Percentiles rank a stretch among this genome's conserved stretches.
Conservation (phyloP, 495 filamentous ascomycete genomes). For the Letharia lupina region DNA sequence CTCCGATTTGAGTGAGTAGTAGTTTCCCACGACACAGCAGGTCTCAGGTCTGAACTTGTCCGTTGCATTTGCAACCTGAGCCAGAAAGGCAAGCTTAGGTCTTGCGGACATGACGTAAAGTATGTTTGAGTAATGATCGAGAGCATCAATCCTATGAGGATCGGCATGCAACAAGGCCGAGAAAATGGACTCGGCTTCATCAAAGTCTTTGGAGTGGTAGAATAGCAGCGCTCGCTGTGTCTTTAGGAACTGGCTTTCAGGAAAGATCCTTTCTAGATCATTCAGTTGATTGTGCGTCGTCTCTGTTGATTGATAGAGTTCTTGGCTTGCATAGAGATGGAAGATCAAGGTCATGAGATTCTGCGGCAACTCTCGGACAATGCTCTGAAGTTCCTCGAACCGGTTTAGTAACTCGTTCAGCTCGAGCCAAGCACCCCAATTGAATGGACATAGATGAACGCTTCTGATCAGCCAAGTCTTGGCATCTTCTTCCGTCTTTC, state of each 20-base stretch:
- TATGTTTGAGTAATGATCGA: slow-evolving; percentile 95
- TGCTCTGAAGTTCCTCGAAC: slow-evolving; percentile 65
- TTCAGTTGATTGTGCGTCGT: slow-evolving; percentile 59
- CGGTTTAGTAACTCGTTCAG: slow-evolving; percentile 64
- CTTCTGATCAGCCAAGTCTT: slow-evolving; percentile 75
- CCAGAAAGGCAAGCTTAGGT: slow-evolving; percentile 84
- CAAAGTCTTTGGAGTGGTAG: slow-evolving; percentile 92
- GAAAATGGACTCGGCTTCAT: slow-evolving; percentile 79
- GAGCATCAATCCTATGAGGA: slow-evolving; percentile 78
- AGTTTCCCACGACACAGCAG: slow-evolving; percentile 94
- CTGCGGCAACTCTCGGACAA: slow-evolving; percentile 59
- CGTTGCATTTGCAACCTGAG: slow-evolving; percentile 76
- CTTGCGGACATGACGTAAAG: slow-evolving; percentile 83
- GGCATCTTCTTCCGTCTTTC: slow-evolving; percentile 78
- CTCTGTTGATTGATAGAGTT: slow-evolving; percentile 78
- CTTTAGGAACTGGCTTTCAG: slow-evolving; percentile 75
- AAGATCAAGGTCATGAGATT: slow-evolving; percentile 93
- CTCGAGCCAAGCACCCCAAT: slow-evolving; percentile 96
- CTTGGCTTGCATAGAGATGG: slow-evolving; percentile 79
- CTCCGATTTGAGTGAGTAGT: slow-evolving; percentile 84
- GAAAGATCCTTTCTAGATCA: slow-evolving; percentile 75
- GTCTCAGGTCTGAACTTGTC: slow-evolving; percentile 98
- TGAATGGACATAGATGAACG: slow-evolving; percentile 78
- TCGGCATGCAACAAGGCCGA: slow-evolving; percentile 67
- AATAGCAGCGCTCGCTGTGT: slow-evolving; percentile 80